Evolutionary conservation across 192 early-diverging fungal genomes (phyloP), one percentile per base, ranked within the genome.

Genomic region (Pilaira anomala): DNA sequence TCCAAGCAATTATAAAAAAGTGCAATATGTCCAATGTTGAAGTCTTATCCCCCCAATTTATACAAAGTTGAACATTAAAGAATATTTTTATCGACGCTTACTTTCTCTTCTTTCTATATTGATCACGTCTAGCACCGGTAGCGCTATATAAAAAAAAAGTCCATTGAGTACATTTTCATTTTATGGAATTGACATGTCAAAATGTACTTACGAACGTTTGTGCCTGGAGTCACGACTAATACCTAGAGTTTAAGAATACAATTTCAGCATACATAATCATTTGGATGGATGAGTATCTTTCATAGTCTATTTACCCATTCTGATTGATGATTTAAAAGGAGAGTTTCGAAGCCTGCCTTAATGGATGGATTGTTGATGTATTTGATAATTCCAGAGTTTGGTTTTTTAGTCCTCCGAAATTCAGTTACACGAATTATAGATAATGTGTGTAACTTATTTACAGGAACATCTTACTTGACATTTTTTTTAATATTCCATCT

Each of bases 21-120:
- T n/a, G n/a, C n/a, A n/a, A n/a, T n/a, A n/a, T n/a, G n/a, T n/a
- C n/a, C n/a, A n/a, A n/a, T n/a, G n/a, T n/a, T n/a, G n/a, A n/a
- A n/a, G n/a, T n/a, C n/a, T n/a, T n/a, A n/a, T n/a, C n/a, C n/a
- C 18, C 44, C 19, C 40, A 57, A 22, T 57, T 21, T 25, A 41
- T 8, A 57, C 11, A 25, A 42, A 36, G 19, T 25, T 46, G 33
- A 36, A 36, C 33, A 36, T 36, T 36, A 36, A 36, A 36, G 33
- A 36, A 13, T 16, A 53, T 53, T 18, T n/a, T 26, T n/a, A n/a
- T 36, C n/a, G n/a, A 16, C 8, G 22, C 71, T 49, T 73, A 73
- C 91, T 98, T 98, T 89, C 97, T 93, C 93, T 98, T 98, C 94
- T 98, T 98, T 87, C 97, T 91, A 91, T 95, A 96, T 77, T 96